Conservation (phyloP, 2,329 filamentous ascomycete species). For the Ramularia collo-cygni region DNA sequence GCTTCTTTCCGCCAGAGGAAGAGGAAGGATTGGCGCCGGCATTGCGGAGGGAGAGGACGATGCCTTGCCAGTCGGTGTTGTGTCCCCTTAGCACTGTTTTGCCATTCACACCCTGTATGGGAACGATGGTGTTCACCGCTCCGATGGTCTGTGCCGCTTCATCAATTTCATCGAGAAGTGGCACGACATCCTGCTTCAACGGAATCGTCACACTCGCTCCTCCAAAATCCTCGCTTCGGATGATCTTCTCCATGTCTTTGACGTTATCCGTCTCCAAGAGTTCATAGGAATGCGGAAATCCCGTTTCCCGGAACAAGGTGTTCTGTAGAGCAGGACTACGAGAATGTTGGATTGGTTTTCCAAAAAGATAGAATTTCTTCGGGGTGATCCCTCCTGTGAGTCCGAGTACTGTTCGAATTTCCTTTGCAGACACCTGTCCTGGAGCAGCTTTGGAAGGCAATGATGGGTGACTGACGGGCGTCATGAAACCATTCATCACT, state of each 20-base stretch:
- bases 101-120: slow-evolving; percentile 36
- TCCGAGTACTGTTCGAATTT: slow-evolving; percentile 73
- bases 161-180: slow-evolving; percentile 70
- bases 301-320: slow-evolving; percentile 65
- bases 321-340: slow-evolving; percentile 89
- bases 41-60: slow-evolving; percentile 69
- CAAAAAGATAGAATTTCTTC: slow-evolving; percentile 80
- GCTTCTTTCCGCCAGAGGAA: slow-evolving; percentile 21
- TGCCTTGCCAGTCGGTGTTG: slow-evolving; percentile 95
- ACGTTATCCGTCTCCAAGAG: slow-evolving; percentile 65
- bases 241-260: slow-evolving; percentile 55
- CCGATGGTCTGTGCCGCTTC: slow-evolving; percentile 76
- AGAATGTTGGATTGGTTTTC: slow-evolving; percentile 73
- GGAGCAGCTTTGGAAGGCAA: slow-evolving; percentile 92
- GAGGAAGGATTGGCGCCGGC: slow-evolving; percentile 50
- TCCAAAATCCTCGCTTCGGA: slow-evolving; percentile 70
- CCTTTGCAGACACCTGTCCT: slow-evolving; percentile 81
- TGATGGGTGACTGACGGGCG: slow-evolving; percentile 81
- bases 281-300: slow-evolving; percentile 78
- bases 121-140: slow-evolving; percentile 89
- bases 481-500: slow-evolving; percentile 86
- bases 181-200: slow-evolving; percentile 82
- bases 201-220: slow-evolving; percentile 95
- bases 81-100: slow-evolving; percentile 60
- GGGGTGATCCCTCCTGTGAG: slow-evolving; percentile 71